phyloP scores from a whole-genome alignment of 2,329 filamentous ascomycete genomes.

The Fusarium proliferatum region DNA sequence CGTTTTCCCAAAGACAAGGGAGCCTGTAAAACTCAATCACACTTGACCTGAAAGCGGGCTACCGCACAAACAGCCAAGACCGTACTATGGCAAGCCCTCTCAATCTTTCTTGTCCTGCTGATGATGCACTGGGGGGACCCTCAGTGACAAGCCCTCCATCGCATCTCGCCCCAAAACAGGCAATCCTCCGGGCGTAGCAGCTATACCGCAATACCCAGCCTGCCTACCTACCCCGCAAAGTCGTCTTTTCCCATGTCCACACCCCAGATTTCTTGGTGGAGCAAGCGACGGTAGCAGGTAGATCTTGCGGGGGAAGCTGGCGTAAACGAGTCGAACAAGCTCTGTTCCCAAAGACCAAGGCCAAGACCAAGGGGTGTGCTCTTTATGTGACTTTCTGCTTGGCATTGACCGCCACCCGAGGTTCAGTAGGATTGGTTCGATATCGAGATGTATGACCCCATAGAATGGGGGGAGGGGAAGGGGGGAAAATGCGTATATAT shows the following conservation, averaged over 20 bases:
- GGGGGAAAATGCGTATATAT: conserved; percentile 3
- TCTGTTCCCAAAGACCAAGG: not conserved
- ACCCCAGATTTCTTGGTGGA: conserved; percentile 29
- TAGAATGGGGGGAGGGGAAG: not conserved
- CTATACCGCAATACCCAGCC: conserved; percentile 1
- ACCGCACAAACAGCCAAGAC: conserved; percentile 21
- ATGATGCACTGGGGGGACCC: conserved; percentile 11
- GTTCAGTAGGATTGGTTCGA: conserved; percentile 40
- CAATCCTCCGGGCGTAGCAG: conserved; percentile 39
- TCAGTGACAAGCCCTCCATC: conserved; percentile 35
- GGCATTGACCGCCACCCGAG: conserved; percentile 42
- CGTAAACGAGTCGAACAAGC: not conserved
- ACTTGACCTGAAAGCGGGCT: not conserved
- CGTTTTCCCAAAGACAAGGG: not conserved
- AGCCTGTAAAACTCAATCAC: not conserved
- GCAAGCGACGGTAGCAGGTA: conserved; percentile 14
- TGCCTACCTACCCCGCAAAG: conserved; percentile 41
- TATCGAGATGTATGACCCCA: conserved; percentile 4
- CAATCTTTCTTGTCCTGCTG: conserved; percentile 12
- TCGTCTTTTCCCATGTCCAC: conserved; percentile 25
- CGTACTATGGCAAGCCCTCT: conserved; percentile 8
- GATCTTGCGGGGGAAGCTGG: conserved; percentile 42
- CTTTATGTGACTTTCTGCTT: conserved; percentile 3
- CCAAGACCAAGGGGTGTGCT: not conserved
- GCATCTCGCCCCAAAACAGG: conserved; percentile 40